Conservation (phyloP, 2,329 filamentous ascomycete genomes). For the Fusarium fujikuroi region DNA sequence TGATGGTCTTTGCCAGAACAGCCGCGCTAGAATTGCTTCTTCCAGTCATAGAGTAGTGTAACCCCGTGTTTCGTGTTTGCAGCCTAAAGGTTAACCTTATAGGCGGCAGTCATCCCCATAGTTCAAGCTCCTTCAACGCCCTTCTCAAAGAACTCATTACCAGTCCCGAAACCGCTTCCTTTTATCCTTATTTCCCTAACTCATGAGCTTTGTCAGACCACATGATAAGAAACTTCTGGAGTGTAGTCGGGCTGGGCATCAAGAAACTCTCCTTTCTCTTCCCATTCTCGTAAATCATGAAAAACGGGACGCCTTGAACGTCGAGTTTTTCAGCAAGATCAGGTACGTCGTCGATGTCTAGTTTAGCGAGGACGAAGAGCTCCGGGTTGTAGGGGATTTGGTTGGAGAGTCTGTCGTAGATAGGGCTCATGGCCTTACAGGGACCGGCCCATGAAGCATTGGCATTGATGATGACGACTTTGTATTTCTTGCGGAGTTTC, state of each 20-base stretch:
- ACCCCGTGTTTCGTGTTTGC: no score
- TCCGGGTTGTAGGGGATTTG: background rate
- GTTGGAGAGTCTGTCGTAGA: background rate
- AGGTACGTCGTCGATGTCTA: rapidly evolving
- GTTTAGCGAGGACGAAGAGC: background rate
- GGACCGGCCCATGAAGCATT: background rate
- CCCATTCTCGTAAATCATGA: background rate
- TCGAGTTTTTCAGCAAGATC: background rate
- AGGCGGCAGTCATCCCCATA: no score
- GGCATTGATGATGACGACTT: background rate
- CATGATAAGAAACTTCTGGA: background rate
- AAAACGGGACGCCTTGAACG: background rate
- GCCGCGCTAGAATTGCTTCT: background rate
- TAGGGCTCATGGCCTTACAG: background rate
- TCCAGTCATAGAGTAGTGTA: no score
- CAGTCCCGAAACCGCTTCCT: rapidly evolving
- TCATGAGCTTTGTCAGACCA: background rate
- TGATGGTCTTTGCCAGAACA: background rate
- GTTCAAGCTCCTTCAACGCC: no score
- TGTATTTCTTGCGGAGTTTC: rapidly evolving
- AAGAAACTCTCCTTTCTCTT: rapidly evolving
- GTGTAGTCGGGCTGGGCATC: background rate
- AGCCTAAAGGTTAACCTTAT: no score
- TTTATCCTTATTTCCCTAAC: rapidly evolving
- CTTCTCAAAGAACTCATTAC: rapidly evolving